Evolutionary conservation across 2,329 filamentous ascomycete species (phyloP).

Genomic region (Xylaria sp.): DNA sequence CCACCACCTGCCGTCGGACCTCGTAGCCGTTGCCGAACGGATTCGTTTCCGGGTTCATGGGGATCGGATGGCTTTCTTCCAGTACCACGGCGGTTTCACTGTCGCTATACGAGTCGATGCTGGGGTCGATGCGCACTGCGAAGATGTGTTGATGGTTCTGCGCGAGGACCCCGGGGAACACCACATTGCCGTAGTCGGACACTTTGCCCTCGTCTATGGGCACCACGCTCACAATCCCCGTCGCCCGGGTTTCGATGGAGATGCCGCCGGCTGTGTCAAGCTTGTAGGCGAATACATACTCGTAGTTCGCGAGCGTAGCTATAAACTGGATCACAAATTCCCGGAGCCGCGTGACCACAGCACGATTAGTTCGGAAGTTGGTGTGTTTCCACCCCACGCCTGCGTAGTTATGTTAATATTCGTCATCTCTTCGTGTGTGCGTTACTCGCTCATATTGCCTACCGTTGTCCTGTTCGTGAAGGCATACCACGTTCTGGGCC

Average conservation of each 20-base stretch:
- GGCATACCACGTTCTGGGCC: constrained; percentile 66
- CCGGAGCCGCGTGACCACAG: constrained; percentile 65
- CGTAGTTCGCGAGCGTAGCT: constrained; percentile 73
- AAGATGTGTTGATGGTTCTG: constrained; percentile 74
- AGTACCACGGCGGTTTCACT: constrained; percentile 38
- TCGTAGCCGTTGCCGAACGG: constrained; percentile 67
- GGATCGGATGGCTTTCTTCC: constrained; percentile 41
- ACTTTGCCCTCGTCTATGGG: constrained; percentile 60
- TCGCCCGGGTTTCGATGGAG: constrained; percentile 66
- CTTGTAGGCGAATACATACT: constrained; percentile 70
- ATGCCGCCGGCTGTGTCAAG: constrained; percentile 69
- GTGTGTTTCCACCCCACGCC: constrained; percentile 73
- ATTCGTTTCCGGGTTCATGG: constrained; percentile 58
- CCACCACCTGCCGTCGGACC: constrained; percentile 54
- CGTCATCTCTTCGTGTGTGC: background rate
- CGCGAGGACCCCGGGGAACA: constrained; percentile 65
- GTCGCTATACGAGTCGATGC: constrained; percentile 51
- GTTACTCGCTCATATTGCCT: background rate
- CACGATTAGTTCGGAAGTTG: constrained; percentile 67
- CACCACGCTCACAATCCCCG: constrained; percentile 71
- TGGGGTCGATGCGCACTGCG: constrained; percentile 67
- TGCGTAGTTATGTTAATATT: constrained; percentile 17
- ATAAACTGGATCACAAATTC: constrained; percentile 71
- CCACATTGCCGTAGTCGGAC: constrained; percentile 65
- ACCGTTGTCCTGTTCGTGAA: constrained; percentile 71